Evolutionary conservation across 805 yeast genomes (phyloP).

Genomic region (Suhomyces canberraensis): DNA sequence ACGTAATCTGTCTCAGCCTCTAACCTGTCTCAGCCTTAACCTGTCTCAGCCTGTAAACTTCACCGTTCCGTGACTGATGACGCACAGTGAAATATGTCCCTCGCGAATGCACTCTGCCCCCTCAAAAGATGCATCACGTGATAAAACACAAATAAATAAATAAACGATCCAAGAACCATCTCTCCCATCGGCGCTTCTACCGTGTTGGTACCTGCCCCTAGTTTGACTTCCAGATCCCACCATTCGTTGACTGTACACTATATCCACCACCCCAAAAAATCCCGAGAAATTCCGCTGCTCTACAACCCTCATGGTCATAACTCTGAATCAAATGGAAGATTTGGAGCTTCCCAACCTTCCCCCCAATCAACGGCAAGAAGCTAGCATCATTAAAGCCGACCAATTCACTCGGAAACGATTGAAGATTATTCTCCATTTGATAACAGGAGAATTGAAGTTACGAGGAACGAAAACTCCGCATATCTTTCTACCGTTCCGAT

Average conservation of each 20-base stretch:
- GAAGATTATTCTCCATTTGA: constrained; percentile 61
- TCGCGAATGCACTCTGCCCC: too few relatives aligned
- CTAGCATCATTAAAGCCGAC: constrained; percentile 14
- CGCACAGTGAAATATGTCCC: too few relatives aligned
- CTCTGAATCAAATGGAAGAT: constrained; percentile 11
- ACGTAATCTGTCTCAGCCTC: too few relatives aligned
- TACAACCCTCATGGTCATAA: constrained; percentile 10
- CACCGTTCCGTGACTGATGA: too few relatives aligned
- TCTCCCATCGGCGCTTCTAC: neutral
- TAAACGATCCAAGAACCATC: neutral
- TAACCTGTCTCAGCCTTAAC: too few relatives aligned
- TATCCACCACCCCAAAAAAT: neutral
- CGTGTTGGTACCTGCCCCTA: neutral
- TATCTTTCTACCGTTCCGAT: constrained; percentile 72
- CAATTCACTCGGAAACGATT: constrained; percentile 63
- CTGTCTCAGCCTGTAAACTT: too few relatives aligned
- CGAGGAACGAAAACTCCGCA: constrained; percentile 73
- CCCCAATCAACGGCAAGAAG: constrained; percentile 1
- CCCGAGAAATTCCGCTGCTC: neutral
- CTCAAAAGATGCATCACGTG: neutral
- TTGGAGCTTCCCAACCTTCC: constrained; percentile 26
- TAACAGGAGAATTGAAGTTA: constrained; percentile 69
- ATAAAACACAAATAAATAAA: neutral
- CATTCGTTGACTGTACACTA: too few relatives aligned
- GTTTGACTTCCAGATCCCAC: too few relatives aligned